Evolutionary conservation across 2,329 filamentous ascomycete species (phyloP).

Genomic region (Paecilomyces niveus): DNA sequence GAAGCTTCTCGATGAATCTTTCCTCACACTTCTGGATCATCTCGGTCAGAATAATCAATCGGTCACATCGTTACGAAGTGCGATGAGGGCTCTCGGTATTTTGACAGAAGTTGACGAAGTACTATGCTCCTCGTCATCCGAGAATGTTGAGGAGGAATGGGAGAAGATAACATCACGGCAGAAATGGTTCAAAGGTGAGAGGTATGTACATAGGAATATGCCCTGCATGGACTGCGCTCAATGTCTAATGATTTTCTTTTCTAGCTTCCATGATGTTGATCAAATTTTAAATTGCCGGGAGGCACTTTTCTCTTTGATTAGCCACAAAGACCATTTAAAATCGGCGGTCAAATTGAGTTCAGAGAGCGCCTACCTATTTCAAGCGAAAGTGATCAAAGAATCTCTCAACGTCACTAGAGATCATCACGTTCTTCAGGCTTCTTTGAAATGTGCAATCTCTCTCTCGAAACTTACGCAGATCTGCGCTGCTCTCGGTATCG

Average conservation of each 20-base stretch:
- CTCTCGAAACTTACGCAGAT: constrained; percentile 69
- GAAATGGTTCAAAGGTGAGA: constrained; percentile 74
- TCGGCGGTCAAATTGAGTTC: constrained; percentile 54
- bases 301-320: constrained; percentile 72
- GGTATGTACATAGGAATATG: constrained; percentile 45
- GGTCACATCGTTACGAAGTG: constrained; percentile 43
- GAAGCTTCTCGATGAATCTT: constrained; percentile 55
- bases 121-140: constrained; percentile 51
- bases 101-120: constrained; percentile 78
- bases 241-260: background rate
- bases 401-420: constrained; percentile 70
- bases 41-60: constrained; percentile 30
- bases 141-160: constrained; percentile 57
- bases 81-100: constrained; percentile 60
- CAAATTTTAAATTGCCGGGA: constrained; percentile 76
- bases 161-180: constrained; percentile 58
- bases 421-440: constrained; percentile 78
- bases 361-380: constrained; percentile 59
- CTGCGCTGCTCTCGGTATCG: constrained; percentile 64
- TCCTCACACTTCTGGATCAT: constrained; percentile 40
- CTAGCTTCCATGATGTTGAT: constrained; percentile 57
- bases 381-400: constrained; percentile 69
- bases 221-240: background rate
- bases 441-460: constrained; percentile 74
- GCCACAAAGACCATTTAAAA: constrained; percentile 60